phyloP scores from a whole-genome alignment of 2,329 filamentous ascomycete genomes.

The Periconia macrospinosa region DNA sequence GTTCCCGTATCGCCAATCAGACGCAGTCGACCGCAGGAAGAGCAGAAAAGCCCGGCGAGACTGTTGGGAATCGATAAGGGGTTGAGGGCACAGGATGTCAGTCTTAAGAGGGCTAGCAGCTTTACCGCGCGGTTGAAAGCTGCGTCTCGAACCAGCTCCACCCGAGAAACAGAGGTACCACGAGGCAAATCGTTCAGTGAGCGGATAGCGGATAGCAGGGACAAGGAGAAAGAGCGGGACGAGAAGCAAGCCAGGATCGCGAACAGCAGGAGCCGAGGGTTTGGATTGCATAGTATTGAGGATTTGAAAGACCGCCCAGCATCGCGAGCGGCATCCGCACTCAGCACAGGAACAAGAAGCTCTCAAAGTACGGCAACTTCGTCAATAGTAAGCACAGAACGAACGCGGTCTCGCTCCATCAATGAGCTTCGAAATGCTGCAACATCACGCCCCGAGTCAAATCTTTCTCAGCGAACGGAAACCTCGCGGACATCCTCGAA shows the following conservation, averaged over 20 bases:
- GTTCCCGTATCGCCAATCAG: conserved; percentile 75
- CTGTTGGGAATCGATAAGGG: conserved; percentile 91
- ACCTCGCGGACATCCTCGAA: conserved; percentile 21
- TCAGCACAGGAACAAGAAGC: conserved; percentile 23
- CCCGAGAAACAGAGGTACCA: conserved; percentile 21
- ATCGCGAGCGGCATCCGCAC: conserved; percentile 31
- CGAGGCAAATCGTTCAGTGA: conserved; percentile 75
- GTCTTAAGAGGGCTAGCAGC: conserved; percentile 71
- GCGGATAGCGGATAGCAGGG: conserved; percentile 70
- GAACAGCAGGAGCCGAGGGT: conserved; percentile 45
- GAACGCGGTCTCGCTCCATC: conserved; percentile 20
- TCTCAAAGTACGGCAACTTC: conserved; percentile 21
- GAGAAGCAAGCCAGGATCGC: conserved; percentile 49
- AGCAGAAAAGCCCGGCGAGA: conserved; percentile 75
- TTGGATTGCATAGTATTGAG: conserved; percentile 38
- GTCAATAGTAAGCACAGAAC: conserved; percentile 12
- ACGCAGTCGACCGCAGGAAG: conserved; percentile 48
- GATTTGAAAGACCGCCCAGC: conserved; percentile 24
- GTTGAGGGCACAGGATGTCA: conserved; percentile 77
- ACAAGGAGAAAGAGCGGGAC: conserved; percentile 46
- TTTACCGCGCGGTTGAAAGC: conserved; percentile 11
- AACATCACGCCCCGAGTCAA: conserved; percentile 25
- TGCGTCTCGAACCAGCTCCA: conserved; percentile 49
- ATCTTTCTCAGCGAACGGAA: conserved; percentile 21
- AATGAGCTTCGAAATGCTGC: conserved; percentile 16